A percentile compares a stretch with the other conserved stretches of the same genome.
phyloP scores from a whole-genome alignment of 305 asterid species.

The Solanum chacoense region DNA sequence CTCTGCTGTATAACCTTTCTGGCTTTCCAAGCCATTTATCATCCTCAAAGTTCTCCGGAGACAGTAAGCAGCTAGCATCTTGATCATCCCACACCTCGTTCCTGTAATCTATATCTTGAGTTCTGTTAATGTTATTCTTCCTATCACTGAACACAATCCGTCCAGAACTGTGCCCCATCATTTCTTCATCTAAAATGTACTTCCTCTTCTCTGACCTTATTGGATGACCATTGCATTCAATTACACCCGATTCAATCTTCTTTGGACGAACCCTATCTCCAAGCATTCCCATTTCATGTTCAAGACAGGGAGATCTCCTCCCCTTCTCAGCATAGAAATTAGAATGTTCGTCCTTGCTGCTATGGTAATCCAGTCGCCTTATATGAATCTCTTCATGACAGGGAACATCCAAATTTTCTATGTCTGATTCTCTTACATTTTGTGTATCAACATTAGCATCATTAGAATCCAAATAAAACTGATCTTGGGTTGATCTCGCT shows the following conservation, averaged over 20 bases:
- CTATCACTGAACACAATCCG: neutral
- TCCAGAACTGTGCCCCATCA: conserved; percentile 3
- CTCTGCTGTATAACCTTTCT: neutral
- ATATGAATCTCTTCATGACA: neutral
- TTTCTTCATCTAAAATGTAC: conserved; percentile 10
- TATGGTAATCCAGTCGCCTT: conserved; percentile 1
- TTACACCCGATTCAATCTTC: conserved; percentile 2
- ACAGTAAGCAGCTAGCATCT: neutral
- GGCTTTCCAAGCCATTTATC: neutral
- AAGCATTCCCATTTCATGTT: conserved; percentile 3
- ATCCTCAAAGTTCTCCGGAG: conserved; percentile 8
- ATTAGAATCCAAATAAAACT: conserved; percentile 1
- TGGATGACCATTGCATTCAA: neutral
- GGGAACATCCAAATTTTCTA: neutral
- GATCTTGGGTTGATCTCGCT: neutral
- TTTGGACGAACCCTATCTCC: neutral
- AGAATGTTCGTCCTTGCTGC: conserved; percentile 3
- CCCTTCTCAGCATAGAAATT: conserved; percentile 8
- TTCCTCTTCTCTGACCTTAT: conserved; percentile 13
- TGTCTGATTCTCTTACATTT: conserved; percentile 10
- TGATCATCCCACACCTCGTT: conserved; percentile 10
- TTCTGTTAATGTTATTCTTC: neutral
- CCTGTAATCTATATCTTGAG: conserved; percentile 7
- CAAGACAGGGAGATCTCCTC: conserved; percentile 4
- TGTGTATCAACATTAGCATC: conserved; percentile 1